Percentiles rank a stretch among this genome's conserved stretches.
These are phyloP conservation scores for Chondrostereum purpureum DNA, from an alignment of 1,284 basidiomycete genomes.

Conservation along the genomic window DNA sequence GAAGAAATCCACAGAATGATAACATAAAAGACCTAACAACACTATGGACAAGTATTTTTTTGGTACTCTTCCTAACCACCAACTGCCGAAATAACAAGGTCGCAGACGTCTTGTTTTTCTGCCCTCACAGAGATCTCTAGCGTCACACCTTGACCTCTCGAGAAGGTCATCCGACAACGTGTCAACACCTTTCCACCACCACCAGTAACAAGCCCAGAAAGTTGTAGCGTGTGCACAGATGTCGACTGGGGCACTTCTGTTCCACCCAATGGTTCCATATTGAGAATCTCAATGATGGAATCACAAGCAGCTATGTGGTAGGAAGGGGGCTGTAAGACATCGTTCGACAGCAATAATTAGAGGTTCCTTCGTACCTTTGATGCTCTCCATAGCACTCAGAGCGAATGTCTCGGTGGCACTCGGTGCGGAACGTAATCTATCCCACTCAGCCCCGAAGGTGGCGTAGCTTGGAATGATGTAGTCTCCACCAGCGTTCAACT, in stretches of 20 bases:
- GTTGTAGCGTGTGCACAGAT: slow-evolving; percentile 90
- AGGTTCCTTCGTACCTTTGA: slow-evolving; percentile 68
- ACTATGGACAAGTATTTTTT: not conserved
- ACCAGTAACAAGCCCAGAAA: slow-evolving; percentile 84
- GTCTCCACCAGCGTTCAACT: slow-evolving; percentile 85
- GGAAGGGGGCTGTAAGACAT: slow-evolving; percentile 9
- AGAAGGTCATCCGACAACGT: slow-evolving; percentile 93
- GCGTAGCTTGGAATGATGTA: slow-evolving; percentile 93
- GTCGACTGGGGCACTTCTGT: slow-evolving; percentile 75
- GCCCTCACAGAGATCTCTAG: slow-evolving; percentile 92
- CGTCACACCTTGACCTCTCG: slow-evolving; percentile 88
- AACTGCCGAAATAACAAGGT: slow-evolving; percentile 88
- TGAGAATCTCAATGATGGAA: slow-evolving; percentile 88
- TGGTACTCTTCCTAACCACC: slow-evolving; percentile 46
- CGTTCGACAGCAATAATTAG: slow-evolving; percentile 10
- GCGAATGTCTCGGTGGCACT: slow-evolving; percentile 91
- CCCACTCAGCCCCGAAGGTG: slow-evolving; percentile 93
- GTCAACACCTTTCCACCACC: slow-evolving; percentile 92
- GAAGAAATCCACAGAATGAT: not conserved
- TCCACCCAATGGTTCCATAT: slow-evolving; percentile 95
- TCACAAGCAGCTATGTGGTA: slow-evolving; percentile 81
- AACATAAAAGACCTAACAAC: not conserved
- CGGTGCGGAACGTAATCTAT: slow-evolving; percentile 72
- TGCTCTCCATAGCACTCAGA: slow-evolving; percentile 85
- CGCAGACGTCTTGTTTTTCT: slow-evolving; percentile 81